Evolutionary conservation across 2,329 filamentous ascomycete species (phyloP), one percentile per base, ranked within the genome.

Genomic region (Botryosphaeria dothidea): DNA sequence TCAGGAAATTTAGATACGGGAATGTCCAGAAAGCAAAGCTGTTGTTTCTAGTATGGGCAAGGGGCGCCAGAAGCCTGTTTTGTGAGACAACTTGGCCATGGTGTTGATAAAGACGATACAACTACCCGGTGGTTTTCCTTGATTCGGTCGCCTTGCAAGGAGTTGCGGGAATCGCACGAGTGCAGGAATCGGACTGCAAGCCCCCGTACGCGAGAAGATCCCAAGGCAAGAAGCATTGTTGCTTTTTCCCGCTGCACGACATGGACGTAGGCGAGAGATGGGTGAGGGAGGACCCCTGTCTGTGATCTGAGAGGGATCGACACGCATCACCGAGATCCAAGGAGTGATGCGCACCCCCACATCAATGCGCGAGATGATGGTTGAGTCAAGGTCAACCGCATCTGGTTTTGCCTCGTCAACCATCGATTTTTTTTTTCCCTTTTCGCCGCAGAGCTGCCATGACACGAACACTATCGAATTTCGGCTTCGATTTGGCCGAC

Each of bases 281-380:
- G 25, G n/a, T 11, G 31, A 38, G 29, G 23, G 19, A 23, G 8
- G 13, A 41, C 56, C 56, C 56, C 41, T 60, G 56, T 46, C n/a
- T 38, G 21, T 60, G 56, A 60, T 60, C 56, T n/a, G 56, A 60
- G 17, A 49, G 19, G 56, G 56, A 60, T 60, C 41, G 38, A 41
- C 27, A 52, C 43, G 23, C 43, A 46, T 46, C 43, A 46, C 51
- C 31, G 27, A 31, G 48, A 52, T 52, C 25, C 48, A 29, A 51
- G 48, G 48, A 25, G 31, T 19, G 25, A 19, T 34, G 25, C 27
- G 17, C 17, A 34, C 34, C 41, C 38, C 56, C 56, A 45, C 38
- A 15, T 45, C 56, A 46, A 23, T 46, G 52, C 52, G 36, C 34
- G 36, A 38, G 54, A 57, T 31, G 23, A 31, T 23, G 38, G 36